Base-by-base conservation (phyloP, 768 basidiomycete genomes). In the Termitomyces sp. region DNA sequence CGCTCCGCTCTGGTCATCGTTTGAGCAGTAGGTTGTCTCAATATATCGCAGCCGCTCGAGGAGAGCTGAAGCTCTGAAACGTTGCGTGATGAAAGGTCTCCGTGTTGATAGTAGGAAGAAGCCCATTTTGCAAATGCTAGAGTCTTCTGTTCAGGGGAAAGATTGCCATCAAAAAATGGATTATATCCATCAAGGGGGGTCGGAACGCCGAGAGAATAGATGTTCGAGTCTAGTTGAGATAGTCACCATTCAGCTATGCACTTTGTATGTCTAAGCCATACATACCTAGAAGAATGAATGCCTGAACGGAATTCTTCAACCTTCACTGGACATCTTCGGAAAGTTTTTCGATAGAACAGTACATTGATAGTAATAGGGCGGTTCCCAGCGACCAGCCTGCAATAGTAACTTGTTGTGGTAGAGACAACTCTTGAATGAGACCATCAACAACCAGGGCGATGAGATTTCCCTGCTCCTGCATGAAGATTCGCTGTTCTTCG, bases 391-490 rank as follows among this genome's bases (percentile, higher is more conserved):
- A 71, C 71, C 71, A 73, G 10, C 61, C 68, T 2, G 59, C 57
- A 12, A 72, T 55, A 19, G 61, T 57, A 3, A 70, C 56, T 30
- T 32, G 19, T 21, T 25, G 5, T 10, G 64, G 67, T 73, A 70
- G 59, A 79, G 76, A 12, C 77, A 79, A 62, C 60, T 83, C 19
- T 69, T 76, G 25, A 9, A 71, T 67, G 21, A 72, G 25, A 8
- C 62, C 61, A 51, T 66, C 59, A 5, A 71, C 27, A 56, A 68
- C 66, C 21, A 70, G 56, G 4, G 67, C 64, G 3, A 71, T 59
- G 44, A 69, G 58, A 12, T 54, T 58, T 1, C 72, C 71, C 34
- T 72, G 68, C 34, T 67, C 55, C 19, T 59, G 43, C 9, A 69
- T 48, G 2, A 64, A 57, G 17, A 50, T 48, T 0, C 49, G 59